Evolutionary conservation across 2,329 filamentous ascomycete species (phyloP), one percentile per base, ranked within the genome.

Genomic region (Hypoxylon rubiginosum): DNA sequence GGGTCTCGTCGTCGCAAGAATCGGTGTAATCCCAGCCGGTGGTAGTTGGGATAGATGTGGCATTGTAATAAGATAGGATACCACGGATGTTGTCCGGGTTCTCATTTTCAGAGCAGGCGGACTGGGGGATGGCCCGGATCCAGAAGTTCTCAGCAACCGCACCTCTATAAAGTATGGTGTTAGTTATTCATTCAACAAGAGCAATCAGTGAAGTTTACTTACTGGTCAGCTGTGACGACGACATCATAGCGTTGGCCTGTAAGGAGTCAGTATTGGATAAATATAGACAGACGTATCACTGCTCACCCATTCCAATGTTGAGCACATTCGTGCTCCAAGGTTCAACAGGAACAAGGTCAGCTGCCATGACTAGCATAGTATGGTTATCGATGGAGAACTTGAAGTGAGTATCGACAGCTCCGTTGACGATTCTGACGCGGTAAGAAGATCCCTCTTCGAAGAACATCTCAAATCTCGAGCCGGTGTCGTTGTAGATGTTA

Each of bases 301-400:
- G 19, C 71, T 66, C 64, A 73, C 73, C 74, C 24, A 74, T 74
- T 9, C 63, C 72, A 26, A 76, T 67, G 26, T 79, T 78, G 3
- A 88, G 53, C 19, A 77, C 78, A 0, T 81, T 79, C 0, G 86
- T 83, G 0, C 77, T 76, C 64, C 85, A 90, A 0, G 88, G 88
- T 24, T 80, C 71, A 24, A 91, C 81, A 1, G 88, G 86, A 0
- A 90, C 85, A 3, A 90, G 77, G 64, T 90, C 89, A n/a, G 77
- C 79, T 0, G 83, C 81, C 41, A 91, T 87, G 36, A 91, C 86
- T 0, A 80, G 84, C 69, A 91, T 74, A 0, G 73, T 82, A 74
- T 91, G 88, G 54, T 84, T 82, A 73, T 88, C 85, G 62, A 88
- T 85, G 34, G 79, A 80, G 69, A 87, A 87, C 65, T 81, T 81